Evolutionary conservation across 2,329 filamentous ascomycete genomes (phyloP).

Genomic region (Cordyceps cicadae): DNA sequence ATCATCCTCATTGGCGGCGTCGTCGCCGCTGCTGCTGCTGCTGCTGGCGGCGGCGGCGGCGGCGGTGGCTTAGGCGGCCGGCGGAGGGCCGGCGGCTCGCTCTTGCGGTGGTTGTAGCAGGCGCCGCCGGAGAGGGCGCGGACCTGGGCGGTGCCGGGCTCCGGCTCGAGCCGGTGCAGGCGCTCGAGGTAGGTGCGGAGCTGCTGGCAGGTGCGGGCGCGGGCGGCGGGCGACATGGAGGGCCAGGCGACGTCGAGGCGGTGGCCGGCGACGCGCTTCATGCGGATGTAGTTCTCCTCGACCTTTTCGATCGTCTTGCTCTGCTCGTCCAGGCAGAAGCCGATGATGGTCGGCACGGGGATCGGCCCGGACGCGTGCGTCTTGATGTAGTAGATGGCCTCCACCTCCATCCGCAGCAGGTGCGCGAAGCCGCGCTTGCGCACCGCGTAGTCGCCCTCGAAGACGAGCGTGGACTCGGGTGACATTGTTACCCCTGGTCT

Average conservation of each 20-base stretch:
- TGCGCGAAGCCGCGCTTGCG: not conserved
- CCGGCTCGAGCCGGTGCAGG: conserved; percentile 11
- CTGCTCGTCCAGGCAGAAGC: conserved; percentile 9
- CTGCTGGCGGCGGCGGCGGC: not conserved
- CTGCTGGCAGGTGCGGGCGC: conserved; percentile 10
- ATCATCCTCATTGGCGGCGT: not conserved
- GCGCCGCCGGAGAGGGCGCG: not conserved
- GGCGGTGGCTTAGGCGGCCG: not conserved
- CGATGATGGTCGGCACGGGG: conserved; percentile 6
- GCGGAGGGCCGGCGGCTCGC: conserved; percentile 9
- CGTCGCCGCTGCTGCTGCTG: too few relatives aligned
- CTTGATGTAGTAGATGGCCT: conserved; percentile 14
- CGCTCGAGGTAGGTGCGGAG: conserved; percentile 11
- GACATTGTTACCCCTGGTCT: not conserved
- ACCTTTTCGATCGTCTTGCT: not conserved
- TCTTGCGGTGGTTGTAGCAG: not conserved
- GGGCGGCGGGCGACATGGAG: conserved; percentile 5
- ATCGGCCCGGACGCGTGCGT: conserved; percentile 1
- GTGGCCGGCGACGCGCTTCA: conserved; percentile 11
- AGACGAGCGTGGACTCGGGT: not conserved
- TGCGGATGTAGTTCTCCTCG: conserved; percentile 13
- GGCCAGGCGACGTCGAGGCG: conserved; percentile 14
- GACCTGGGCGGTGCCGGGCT: not conserved
- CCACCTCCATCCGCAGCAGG: conserved; percentile 9
- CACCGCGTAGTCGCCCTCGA: not conserved